phyloP scores from a whole-genome alignment of 257 asterid species.

The Sherardia arvensis region DNA sequence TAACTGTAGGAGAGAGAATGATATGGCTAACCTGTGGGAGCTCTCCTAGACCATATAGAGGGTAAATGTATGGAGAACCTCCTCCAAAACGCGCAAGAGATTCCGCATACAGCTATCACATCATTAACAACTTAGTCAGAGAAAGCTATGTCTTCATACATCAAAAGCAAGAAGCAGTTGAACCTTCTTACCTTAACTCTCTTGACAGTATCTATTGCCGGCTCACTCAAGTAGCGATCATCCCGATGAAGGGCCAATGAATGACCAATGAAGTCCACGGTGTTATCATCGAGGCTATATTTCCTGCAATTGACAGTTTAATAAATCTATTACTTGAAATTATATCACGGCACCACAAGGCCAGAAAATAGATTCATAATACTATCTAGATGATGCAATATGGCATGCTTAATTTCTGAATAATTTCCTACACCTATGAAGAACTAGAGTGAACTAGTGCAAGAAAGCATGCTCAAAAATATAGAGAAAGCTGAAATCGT shows the following conservation, averaged over 20 bases:
- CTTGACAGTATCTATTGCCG: conserved; percentile 81
- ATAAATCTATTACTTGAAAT: neutral
- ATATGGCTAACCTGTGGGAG: conserved; percentile 74
- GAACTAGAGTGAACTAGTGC: neutral
- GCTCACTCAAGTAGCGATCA: conserved; percentile 75
- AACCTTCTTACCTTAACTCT: conserved; percentile 64
- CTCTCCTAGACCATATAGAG: conserved; percentile 93
- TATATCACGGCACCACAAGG: neutral
- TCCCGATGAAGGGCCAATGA: conserved; percentile 88
- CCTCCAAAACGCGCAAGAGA: conserved; percentile 92
- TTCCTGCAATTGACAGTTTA: conserved; percentile 36
- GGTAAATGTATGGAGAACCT: conserved; percentile 96
- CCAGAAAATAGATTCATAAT: neutral
- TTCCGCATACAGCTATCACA: conserved; percentile 75
- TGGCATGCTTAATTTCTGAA: neutral
- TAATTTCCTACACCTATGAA: neutral
- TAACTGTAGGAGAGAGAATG: conserved; percentile 1
- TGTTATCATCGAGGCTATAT: conserved; percentile 92
- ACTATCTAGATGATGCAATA: neutral
- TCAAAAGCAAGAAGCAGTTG: neutral
- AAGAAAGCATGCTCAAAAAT: neutral
- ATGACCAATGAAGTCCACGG: conserved; percentile 87
- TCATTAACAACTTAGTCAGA: conserved; percentile 13
- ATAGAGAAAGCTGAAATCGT: conserved; percentile 11
- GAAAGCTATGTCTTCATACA: neutral